A percentile compares a stretch with the other conserved stretches of the same genome.
These are phyloP conservation scores for Cornus suecica DNA, from an alignment of 148 eudicot species.

Conservation along the genomic window DNA sequence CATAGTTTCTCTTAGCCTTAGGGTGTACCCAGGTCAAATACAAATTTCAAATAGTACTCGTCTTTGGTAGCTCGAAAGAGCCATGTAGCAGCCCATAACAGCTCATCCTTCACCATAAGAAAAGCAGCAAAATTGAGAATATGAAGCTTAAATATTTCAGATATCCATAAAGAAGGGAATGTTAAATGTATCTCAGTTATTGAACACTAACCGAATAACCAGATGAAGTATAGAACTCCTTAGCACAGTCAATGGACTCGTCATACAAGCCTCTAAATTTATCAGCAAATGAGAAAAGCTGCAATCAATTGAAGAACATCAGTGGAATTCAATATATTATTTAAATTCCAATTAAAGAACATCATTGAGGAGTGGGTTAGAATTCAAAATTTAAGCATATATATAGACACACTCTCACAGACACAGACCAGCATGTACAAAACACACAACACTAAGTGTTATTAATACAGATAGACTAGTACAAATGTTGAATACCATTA, in stretches of 20 bases:
- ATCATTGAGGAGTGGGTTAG: too few species aligned
- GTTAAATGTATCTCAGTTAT: too few species aligned
- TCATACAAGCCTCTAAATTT: constrained; percentile 61
- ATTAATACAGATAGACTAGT: too few species aligned
- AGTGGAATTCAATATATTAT: background rate
- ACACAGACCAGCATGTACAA: too few species aligned
- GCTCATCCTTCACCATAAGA: constrained; percentile 52
- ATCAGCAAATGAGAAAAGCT: constrained; percentile 87
- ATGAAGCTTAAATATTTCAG: background rate
- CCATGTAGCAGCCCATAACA: constrained; percentile 95
- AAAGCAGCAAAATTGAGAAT: background rate
- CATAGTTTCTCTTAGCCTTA: too few species aligned
- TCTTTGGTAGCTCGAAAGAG: constrained; percentile 73
- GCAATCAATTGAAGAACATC: constrained; percentile 18
- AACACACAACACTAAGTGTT: too few species aligned
- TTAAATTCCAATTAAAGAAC: too few species aligned
- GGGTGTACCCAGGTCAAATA: too few species aligned
- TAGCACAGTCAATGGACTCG: constrained; percentile 55
- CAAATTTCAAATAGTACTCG: constrained; percentile 60
- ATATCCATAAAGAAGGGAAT: background rate
- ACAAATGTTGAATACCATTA: too few species aligned
- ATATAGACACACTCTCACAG: too few species aligned
- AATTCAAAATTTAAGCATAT: too few species aligned
- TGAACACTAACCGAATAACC: constrained; percentile 60
- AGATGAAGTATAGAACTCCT: constrained; percentile 62